These are phyloP conservation scores for Allium cepa DNA, from an alignment of 106 monocot species.

Conservation along the genomic window DNA sequence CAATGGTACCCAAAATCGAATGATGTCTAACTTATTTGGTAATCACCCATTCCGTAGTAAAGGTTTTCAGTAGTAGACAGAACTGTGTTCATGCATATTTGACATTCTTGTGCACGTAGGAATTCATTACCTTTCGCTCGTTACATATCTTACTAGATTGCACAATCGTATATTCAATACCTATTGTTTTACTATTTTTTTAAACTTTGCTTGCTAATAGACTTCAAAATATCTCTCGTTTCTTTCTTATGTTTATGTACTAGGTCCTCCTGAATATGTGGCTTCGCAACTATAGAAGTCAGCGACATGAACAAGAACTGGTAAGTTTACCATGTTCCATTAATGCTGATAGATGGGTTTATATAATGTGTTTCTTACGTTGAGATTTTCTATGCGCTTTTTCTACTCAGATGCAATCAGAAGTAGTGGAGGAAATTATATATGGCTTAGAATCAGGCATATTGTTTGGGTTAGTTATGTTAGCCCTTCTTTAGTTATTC, in stretches of 20 bases:
- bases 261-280: conserved; percentile 73
- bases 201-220: background rate
- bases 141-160: too few relatives aligned
- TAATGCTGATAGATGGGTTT: background rate
- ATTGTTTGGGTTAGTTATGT: conserved; percentile 63
- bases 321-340: conserved; percentile 17
- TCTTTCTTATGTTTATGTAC: conserved; percentile 3
- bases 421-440: conserved; percentile 93
- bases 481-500: background rate
- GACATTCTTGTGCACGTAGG: too few relatives aligned
- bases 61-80: too few relatives aligned
- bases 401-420: conserved; percentile 51
- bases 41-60: too few relatives aligned
- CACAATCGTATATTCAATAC: background rate
- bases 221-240: conserved; percentile 3
- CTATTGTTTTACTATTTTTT: background rate
- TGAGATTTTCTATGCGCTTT: too few relatives aligned
- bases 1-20: too few relatives aligned
- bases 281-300: conserved; percentile 71
- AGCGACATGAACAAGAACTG: conserved; percentile 75
- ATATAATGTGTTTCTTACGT: too few relatives aligned
- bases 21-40: too few relatives aligned
- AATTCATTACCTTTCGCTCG: too few relatives aligned
- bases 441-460: conserved; percentile 96
- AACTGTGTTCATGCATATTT: too few relatives aligned